Conservation (phyloP, 352 stramenopile genomes). For the Aphanomyces invadans region DNA sequence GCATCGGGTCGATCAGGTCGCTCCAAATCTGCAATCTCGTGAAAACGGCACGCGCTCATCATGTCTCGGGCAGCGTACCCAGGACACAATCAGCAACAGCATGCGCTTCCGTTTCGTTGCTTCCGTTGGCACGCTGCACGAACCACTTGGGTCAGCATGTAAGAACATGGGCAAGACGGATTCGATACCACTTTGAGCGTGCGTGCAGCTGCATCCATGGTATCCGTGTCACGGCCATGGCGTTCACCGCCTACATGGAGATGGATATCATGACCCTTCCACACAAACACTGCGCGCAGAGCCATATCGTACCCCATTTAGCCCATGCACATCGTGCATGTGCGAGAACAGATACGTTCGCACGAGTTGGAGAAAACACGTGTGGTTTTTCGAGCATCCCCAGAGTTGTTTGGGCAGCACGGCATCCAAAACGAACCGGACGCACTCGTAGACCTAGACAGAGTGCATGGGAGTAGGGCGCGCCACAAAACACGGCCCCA, state of each 20-base stretch:
- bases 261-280: too few relatives aligned
- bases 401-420: slow-evolving; percentile 58
- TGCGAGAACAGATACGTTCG: neutral
- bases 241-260: neutral
- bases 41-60: slow-evolving; percentile 27
- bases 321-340: slow-evolving; percentile 28
- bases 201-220: neutral
- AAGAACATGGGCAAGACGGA: slow-evolving; percentile 21
- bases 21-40: slow-evolving; percentile 16
- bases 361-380: slow-evolving; percentile 27
- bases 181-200: slow-evolving; percentile 23
- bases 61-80: neutral
- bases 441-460: slow-evolving; percentile 20
- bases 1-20: slow-evolving; percentile 45
- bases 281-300: too few relatives aligned
- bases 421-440: slow-evolving; percentile 41
- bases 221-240: neutral
- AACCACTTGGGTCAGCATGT: neutral
- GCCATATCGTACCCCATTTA: slow-evolving; percentile 42
- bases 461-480: too few relatives aligned
- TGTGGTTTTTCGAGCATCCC: slow-evolving; percentile 26
- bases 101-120: slow-evolving; percentile 36
- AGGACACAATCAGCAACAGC: slow-evolving; percentile 37
- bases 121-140: slow-evolving; percentile 36
- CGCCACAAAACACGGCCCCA: slow-evolving; percentile 24